These are phyloP conservation scores for Trifolium dubium DNA, from an alignment of 306 rosid genomes.

Conservation along the genomic window DNA sequence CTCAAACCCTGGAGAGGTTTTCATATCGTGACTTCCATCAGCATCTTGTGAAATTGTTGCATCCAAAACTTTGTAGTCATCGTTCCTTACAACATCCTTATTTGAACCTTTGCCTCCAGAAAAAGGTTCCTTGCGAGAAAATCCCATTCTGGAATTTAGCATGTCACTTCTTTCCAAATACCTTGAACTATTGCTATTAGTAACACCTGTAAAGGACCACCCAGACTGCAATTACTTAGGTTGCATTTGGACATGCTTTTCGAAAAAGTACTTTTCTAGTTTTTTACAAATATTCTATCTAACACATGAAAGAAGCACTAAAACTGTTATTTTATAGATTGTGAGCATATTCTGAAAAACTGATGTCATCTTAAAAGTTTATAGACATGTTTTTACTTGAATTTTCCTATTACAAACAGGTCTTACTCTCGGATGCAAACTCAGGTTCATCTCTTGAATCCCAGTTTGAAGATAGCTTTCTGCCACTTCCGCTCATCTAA, in stretches of 20 bases:
- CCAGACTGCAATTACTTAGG: constrained; percentile 57
- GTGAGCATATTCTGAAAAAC: neutral
- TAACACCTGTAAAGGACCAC: constrained; percentile 66
- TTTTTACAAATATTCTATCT: neutral
- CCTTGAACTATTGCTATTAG: constrained; percentile 62
- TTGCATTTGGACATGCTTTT: constrained; percentile 16
- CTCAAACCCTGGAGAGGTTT: constrained; percentile 79
- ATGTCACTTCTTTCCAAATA: constrained; percentile 60
- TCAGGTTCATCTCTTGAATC: constrained; percentile 71
- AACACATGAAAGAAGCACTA: neutral
- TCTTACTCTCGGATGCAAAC: constrained; percentile 54
- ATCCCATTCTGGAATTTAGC: constrained; percentile 52
- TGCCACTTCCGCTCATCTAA: constrained; percentile 79
- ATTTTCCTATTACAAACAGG: neutral
- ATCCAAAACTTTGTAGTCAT: constrained; percentile 57
- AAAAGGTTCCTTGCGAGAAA: constrained; percentile 61
- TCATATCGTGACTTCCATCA: constrained; percentile 62
- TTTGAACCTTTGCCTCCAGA: constrained; percentile 68
- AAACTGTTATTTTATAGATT: neutral
- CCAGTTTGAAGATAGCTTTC: constrained; percentile 80
- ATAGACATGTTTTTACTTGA: constrained; percentile 1
- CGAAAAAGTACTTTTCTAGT: neutral
- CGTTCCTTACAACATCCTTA: constrained; percentile 54
- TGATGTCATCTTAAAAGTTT: neutral
- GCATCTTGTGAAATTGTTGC: constrained; percentile 60